Evolutionary conservation across 441 rosid genomes (phyloP).

Genomic region (Aleurites moluccanus): DNA sequence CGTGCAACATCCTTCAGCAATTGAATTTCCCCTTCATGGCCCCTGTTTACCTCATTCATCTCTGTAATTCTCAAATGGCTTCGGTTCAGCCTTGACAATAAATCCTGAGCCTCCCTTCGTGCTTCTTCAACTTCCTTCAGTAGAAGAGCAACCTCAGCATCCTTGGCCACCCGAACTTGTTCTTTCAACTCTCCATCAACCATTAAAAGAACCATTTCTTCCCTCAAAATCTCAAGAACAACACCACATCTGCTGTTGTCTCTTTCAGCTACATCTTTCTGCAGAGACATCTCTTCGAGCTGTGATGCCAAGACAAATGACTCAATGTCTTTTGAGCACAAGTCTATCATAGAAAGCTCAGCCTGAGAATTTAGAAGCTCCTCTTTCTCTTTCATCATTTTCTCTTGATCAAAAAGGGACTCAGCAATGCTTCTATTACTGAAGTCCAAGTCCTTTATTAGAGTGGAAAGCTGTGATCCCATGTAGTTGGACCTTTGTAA

Average conservation of each 20-base stretch:
- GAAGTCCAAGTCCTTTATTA: constrained; percentile 76
- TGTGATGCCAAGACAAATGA: constrained; percentile 54
- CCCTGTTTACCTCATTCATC: constrained; percentile 8
- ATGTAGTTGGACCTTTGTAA: constrained; percentile 79
- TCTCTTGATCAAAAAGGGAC: constrained; percentile 62
- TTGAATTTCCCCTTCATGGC: constrained; percentile 24
- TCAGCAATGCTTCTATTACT: constrained; percentile 49
- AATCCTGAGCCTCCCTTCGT: constrained; percentile 8
- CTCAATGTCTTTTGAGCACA: constrained; percentile 73
- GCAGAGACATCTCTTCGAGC: constrained; percentile 50
- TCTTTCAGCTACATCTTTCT: constrained; percentile 37
- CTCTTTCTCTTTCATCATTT: constrained; percentile 51
- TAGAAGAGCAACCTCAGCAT: constrained; percentile 37
- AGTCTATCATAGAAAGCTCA: constrained; percentile 48
- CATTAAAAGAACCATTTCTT: constrained; percentile 45
- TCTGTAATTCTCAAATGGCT: constrained; percentile 16
- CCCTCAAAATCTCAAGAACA: constrained; percentile 50
- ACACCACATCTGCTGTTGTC: constrained; percentile 36
- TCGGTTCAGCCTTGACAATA: constrained; percentile 14
- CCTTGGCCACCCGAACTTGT: constrained; percentile 39
- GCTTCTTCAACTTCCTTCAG: constrained; percentile 37
- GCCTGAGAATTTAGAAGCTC: constrained; percentile 54
- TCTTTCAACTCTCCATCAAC: constrained; percentile 63
- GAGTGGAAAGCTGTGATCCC: constrained; percentile 76
- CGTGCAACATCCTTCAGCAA: constrained; percentile 22